Evolutionary conservation across 768 basidiomycete species (phyloP).

Genomic region (Chalciporus pseudorubinellus): DNA sequence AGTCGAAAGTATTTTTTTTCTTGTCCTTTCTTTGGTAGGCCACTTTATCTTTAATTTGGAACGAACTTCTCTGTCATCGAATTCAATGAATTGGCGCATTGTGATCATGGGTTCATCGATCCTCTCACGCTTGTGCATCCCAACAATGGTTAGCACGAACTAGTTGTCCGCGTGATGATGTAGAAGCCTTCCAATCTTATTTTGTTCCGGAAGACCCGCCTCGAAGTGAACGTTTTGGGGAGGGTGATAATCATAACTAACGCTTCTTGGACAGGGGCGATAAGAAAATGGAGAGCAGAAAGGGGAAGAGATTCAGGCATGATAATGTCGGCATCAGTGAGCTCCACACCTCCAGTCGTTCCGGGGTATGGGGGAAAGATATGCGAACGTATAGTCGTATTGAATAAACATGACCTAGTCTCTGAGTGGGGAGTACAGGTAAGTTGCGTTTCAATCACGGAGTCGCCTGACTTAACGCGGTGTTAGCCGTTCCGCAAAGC

Average conservation of each 20-base stretch:
- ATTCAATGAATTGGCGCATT: slow-evolving; percentile 5
- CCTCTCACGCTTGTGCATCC: slow-evolving; percentile 22
- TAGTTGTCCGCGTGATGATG: slow-evolving; percentile 11
- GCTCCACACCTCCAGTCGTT: neutral
- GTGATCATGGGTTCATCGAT: slow-evolving; percentile 19
- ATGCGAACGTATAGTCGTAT: slow-evolving; percentile 85
- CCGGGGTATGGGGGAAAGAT: slow-evolving; percentile 33
- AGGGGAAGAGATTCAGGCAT: slow-evolving; percentile 55
- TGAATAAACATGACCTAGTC: slow-evolving; percentile 92
- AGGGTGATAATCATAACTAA: slow-evolving; percentile 17
- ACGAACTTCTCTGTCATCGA: slow-evolving; percentile 2
- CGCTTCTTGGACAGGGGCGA: slow-evolving; percentile 43
- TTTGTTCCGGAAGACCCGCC: slow-evolving; percentile 5
- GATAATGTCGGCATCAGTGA: slow-evolving; percentile 35
- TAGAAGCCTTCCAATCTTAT: slow-evolving; percentile 9
- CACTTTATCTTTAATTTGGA: neutral
- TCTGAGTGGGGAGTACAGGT: slow-evolving; percentile 88
- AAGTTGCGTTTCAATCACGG: slow-evolving; percentile 6
- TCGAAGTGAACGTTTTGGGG: slow-evolving; percentile 9
- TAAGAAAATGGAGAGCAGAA: slow-evolving; percentile 67
- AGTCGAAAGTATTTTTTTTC: slow-evolving; percentile 15
- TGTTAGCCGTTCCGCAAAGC: slow-evolving; percentile 69
- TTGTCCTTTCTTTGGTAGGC: neutral
- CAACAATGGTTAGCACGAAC: slow-evolving; percentile 13
- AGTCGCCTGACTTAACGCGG: slow-evolving; percentile 10